Base-by-base conservation (phyloP, 495 filamentous ascomycete species). In the Elasticomyces elasticus region DNA sequence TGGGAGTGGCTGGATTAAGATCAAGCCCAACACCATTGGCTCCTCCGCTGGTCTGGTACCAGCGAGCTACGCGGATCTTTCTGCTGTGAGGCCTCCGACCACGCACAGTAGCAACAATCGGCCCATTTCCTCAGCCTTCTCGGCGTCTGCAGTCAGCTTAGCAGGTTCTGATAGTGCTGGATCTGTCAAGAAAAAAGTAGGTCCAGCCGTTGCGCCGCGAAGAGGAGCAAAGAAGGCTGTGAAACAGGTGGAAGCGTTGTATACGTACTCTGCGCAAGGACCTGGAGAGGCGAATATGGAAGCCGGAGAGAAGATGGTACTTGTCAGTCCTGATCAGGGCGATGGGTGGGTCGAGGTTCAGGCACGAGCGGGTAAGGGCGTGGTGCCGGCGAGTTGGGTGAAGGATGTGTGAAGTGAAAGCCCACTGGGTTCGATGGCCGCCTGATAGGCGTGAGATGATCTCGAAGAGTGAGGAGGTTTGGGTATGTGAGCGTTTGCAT, bases 291-390 rank as follows among this genome's bases (percentile, higher is more conserved):
- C 87, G 71, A 86, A 74, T 64, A 98, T 98, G 87, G 56, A 64
- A 2, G 92, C 92, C 70, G 92, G 92, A 0, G 92, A 98, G 67
- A 73, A 83, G 49, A 95, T 98, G 63, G 92, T 96, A 20, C 67
- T 96, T 35, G 79, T 95, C 40, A 87, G 77, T 58, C 79, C 81
- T 38, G 88, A 97, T 66, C 74, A 79, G 11, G 92, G 92, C 0
- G 92, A 96, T 71, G 92, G 92, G 13, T 98, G 92, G 92, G 87
- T 84, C 10, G 91, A 96, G 71, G 92, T 98, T 13, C 92, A 96
- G 73, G 19, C 22, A 1, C 84, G 84, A 56, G 86, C 83, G 23
- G 92, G 92, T n/a, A 70, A 78, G 40, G 87, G 84, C n/a, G 89
- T 83, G 71, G 91, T 98, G 45, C 91, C 91, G 15, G 89, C 90